Conservation (phyloP, 2,329 filamentous ascomycete species). For the Ophiocordyceps robertsii region DNA sequence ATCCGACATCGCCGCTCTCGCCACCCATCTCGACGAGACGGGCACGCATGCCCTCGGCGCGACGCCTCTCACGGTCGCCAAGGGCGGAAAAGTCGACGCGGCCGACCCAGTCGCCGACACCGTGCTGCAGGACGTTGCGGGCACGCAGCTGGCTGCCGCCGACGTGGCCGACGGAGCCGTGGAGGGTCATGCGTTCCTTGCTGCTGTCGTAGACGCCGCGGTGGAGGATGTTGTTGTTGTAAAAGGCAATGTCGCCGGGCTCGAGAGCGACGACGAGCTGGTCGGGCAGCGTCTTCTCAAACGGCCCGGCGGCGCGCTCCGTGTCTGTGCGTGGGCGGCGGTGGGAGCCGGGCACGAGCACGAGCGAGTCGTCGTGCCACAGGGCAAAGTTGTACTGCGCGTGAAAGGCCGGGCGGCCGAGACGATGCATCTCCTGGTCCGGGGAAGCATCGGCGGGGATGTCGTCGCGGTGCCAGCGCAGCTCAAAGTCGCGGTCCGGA, state of each 20-base stretch:
- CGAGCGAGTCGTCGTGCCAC: slow-evolving; percentile 57
- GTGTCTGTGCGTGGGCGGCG: slow-evolving; percentile 51
- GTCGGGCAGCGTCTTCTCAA: slow-evolving; percentile 44
- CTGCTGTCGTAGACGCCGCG: slow-evolving; percentile 48
- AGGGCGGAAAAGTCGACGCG: slow-evolving; percentile 40
- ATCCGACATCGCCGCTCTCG: slow-evolving; percentile 49
- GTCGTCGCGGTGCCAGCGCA: slow-evolving; percentile 81
- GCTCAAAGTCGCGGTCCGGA: slow-evolving; percentile 55
- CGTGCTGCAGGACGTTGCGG: slow-evolving; percentile 64
- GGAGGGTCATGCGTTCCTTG: slow-evolving; percentile 55
- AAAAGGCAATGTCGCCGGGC: slow-evolving; percentile 73
- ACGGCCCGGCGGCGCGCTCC: slow-evolving; percentile 56
- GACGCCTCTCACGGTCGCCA: slow-evolving; percentile 25
- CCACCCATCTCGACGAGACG: slow-evolving; percentile 48
- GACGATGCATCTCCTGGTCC: slow-evolving; percentile 51
- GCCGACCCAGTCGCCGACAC: slow-evolving; percentile 52
- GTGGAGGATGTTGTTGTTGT: slow-evolving; percentile 81
- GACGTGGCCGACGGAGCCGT: slow-evolving; percentile 55
- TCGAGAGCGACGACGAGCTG: slow-evolving; percentile 53
- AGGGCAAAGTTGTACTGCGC: slow-evolving; percentile 83
- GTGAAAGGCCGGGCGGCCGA: slow-evolving; percentile 52
- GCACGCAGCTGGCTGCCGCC: slow-evolving; percentile 42
- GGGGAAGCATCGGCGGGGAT: slow-evolving; percentile 51
- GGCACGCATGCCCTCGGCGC: slow-evolving; percentile 51
- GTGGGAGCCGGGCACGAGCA: slow-evolving; percentile 71